These are phyloP conservation scores for Balakata baccata DNA, from an alignment of 345 rosid species.

Conservation along the genomic window DNA sequence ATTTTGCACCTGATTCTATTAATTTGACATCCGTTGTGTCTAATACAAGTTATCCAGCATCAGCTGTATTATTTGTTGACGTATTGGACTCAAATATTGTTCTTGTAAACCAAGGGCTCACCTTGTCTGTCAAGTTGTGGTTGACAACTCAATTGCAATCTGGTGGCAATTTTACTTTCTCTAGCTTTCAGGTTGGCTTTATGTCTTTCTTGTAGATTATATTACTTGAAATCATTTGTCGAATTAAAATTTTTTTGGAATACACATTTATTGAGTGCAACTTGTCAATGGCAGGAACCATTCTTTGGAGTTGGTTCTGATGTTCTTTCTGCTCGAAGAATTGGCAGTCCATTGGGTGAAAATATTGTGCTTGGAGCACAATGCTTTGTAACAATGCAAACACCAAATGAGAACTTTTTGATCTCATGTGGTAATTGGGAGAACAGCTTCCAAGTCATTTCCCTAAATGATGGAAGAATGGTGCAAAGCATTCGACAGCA, in stretches of 20 bases:
- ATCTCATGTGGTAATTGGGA: conserved; percentile 98
- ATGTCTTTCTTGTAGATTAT: neutral
- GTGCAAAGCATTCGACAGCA: conserved; percentile 96
- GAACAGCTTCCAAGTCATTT: conserved; percentile 86
- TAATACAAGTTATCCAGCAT: conserved; percentile 51
- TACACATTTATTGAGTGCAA: conserved; percentile 9
- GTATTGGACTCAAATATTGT: conserved; percentile 73
- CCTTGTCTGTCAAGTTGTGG: conserved; percentile 90
- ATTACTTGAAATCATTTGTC: conserved; percentile 16
- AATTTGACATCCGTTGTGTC: conserved; percentile 68
- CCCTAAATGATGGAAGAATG: conserved; percentile 83
- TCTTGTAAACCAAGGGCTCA: conserved; percentile 79
- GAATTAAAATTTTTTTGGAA: neutral
- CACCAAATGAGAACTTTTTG: conserved; percentile 69
- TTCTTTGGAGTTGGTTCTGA: conserved; percentile 92
- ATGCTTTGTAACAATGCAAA: conserved; percentile 70
- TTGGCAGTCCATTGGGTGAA: conserved; percentile 82
- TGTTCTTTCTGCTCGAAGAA: conserved; percentile 77
- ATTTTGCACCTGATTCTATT: conserved; percentile 88
- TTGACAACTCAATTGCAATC: conserved; percentile 87
- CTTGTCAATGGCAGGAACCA: conserved; percentile 65
- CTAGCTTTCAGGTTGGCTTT: conserved; percentile 70
- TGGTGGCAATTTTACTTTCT: conserved; percentile 93
- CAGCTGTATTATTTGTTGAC: conserved; percentile 69
- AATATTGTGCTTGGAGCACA: conserved; percentile 79